Percentiles rank a stretch among this genome's conserved stretches.
Conservation (phyloP, 2,329 filamentous ascomycete species). For the Monosporascus sp. region DNA sequence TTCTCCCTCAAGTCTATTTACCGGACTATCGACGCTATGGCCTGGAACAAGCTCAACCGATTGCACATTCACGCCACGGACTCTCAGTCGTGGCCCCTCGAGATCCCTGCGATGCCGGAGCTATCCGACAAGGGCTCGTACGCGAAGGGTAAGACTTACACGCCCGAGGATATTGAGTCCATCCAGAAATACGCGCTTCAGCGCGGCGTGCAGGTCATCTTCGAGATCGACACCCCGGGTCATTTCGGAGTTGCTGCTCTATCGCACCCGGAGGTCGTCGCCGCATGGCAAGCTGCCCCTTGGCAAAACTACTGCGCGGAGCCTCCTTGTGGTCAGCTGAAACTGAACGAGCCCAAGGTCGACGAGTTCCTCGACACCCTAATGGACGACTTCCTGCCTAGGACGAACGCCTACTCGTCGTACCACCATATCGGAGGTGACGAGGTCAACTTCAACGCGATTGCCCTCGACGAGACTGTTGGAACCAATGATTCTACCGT, state of each 20-base stretch:
- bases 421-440: slow-evolving; percentile 88
- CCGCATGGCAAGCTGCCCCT: slow-evolving; percentile 54
- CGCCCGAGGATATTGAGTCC: slow-evolving; percentile 53
- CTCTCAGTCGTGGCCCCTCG: slow-evolving; percentile 79
- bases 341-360: slow-evolving; percentile 68
- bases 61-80: slow-evolving; percentile 80
- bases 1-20: slow-evolving; percentile 63
- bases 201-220: slow-evolving; percentile 64
- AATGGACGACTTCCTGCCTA: slow-evolving; percentile 71
- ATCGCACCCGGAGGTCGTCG: slow-evolving; percentile 66
- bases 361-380: slow-evolving; percentile 66
- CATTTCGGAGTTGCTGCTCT: slow-evolving; percentile 66
- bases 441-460: slow-evolving; percentile 75
- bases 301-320: slow-evolving; percentile 57
- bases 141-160: slow-evolving; percentile 60
- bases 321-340: slow-evolving; percentile 65
- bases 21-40: slow-evolving; percentile 68
- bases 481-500: slow-evolving; percentile 58
- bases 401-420: slow-evolving; percentile 60
- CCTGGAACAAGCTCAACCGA: slow-evolving; percentile 79
- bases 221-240: slow-evolving; percentile 79
- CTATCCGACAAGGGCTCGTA: slow-evolving; percentile 72
- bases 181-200: slow-evolving; percentile 67
- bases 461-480: slow-evolving; percentile 68
- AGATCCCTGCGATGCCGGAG: slow-evolving; percentile 69